Percentiles rank a stretch among this genome's conserved stretches.
Evolutionary conservation across 2,329 filamentous ascomycete species (phyloP).

Genomic region (Cladosporium sp.): DNA sequence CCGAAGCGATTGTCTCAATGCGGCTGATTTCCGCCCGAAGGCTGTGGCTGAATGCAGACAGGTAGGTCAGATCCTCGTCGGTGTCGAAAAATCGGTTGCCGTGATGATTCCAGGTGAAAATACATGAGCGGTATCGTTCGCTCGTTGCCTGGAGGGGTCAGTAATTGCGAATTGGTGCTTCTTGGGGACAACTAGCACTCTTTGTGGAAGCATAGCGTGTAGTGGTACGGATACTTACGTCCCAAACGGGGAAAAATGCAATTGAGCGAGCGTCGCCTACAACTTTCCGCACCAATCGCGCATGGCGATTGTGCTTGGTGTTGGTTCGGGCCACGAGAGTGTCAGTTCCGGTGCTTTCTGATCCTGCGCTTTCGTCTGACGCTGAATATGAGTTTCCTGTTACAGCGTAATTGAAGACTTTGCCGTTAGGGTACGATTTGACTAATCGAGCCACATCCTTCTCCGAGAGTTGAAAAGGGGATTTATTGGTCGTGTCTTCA

Average conservation of each 20-base stretch:
- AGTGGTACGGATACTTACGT: too few relatives aligned
- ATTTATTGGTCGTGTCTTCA: too few relatives aligned
- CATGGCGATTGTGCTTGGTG: not conserved
- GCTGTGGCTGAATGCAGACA: slow-evolving; percentile 36
- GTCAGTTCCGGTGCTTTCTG: too few relatives aligned
- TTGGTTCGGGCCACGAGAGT: too few relatives aligned
- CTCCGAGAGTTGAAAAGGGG: not conserved
- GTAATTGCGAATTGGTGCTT: too few relatives aligned
- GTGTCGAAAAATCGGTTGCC: slow-evolving; percentile 32
- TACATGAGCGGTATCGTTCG: slow-evolving; percentile 11
- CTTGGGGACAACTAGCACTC: too few relatives aligned
- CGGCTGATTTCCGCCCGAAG: slow-evolving; percentile 35
- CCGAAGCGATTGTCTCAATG: slow-evolving; percentile 34
- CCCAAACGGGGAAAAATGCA: slow-evolving; percentile 5
- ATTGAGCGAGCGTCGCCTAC: not conserved
- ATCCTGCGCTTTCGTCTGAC: slow-evolving; percentile 13
- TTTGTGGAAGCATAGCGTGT: too few relatives aligned
- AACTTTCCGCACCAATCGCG: not conserved
- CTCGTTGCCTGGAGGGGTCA: too few relatives aligned
- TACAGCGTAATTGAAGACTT: slow-evolving; percentile 23
- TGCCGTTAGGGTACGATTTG: slow-evolving; percentile 20
- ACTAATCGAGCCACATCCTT: slow-evolving; percentile 13
- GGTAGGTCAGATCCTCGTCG: slow-evolving; percentile 34
- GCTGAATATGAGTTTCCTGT: slow-evolving; percentile 18
- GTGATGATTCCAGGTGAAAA: slow-evolving; percentile 38